Evolutionary conservation across 1,139 yeast species (phyloP), one percentile per base, ranked within the genome.

Genomic region (Nakaseomyces nivariensis): DNA sequence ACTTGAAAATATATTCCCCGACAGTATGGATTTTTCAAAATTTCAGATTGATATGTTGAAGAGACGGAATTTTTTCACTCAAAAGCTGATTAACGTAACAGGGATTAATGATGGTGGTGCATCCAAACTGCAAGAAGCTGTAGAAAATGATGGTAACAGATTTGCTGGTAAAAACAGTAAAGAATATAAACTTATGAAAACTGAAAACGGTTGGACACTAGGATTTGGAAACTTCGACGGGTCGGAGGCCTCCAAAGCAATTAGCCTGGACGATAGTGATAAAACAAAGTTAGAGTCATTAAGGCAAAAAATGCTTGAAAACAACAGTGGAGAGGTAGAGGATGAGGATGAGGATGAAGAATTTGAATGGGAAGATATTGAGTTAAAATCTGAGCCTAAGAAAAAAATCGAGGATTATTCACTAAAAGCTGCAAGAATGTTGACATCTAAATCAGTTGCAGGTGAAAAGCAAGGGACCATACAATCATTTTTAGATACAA

Each of bases 11-110:
- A 70, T 88, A 52, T 94, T 92, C 59, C 94, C 96, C 0, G 76
- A 86, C 60, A 79, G 89, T 50, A 76, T 87, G 79, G 97, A 89
- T 52, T 94, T 94, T 61, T 89, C 97, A 17, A 82, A 78, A 59
- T 94, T 94, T 65, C 99, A 94, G 66, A 86, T 94, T 54, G 82
- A 86, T 58, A 87, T 92, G 76, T 97, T 94, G 1, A 86, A 88
- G 56, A 88, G 88, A 65, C 74, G 99, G 55, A 94, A 94, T 64
- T 89, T 79, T 62, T 81, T 84, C 56, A 92, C 98, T 0, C 97
- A 92, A 65, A 77, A 81, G 57, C 71, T 92, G 37, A 85, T 94
- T 89, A 82, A 82, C 56, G 79, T 85, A 1, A 79, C 88, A 7
- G 97, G 97, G 0, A 76, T 86, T 80, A 86, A 84, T 48, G 88